phyloP scores from a whole-genome alignment of 2,329 filamentous ascomycete genomes.

The Blumeria graminis region DNA sequence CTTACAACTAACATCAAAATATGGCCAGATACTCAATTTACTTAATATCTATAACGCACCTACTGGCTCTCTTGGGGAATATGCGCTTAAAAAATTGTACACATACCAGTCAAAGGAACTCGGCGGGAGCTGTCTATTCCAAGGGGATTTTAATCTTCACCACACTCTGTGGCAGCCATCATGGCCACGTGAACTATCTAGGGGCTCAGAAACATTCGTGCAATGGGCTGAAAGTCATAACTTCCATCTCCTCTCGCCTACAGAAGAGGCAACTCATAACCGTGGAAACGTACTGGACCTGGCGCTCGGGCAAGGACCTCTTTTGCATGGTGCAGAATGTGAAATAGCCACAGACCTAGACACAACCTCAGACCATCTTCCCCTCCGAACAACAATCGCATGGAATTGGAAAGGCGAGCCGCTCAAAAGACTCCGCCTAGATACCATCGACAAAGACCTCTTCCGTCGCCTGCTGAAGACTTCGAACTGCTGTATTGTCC shows the following conservation, averaged over 20 bases:
- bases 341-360: neutral
- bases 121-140: neutral
- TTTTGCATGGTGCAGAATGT: neutral
- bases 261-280: neutral
- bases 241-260: neutral
- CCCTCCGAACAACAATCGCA: neutral
- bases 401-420: neutral
- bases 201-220: neutral
- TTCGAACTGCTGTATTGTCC: neutral
- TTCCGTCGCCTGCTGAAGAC: neutral
- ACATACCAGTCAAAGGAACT: neutral
- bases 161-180: neutral
- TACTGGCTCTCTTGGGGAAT: neutral
- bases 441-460: neutral
- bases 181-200: neutral
- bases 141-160: slow-evolving; percentile 1
- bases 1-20: neutral
- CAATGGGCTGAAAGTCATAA: neutral
- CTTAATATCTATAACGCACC: neutral
- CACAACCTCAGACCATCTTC: neutral
- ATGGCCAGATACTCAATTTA: neutral
- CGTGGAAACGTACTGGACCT: neutral
- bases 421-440: neutral
- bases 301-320: neutral
- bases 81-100: neutral